Conservation (phyloP, 208 protist genomes). For the Trypanosoma cruzi region DNA sequence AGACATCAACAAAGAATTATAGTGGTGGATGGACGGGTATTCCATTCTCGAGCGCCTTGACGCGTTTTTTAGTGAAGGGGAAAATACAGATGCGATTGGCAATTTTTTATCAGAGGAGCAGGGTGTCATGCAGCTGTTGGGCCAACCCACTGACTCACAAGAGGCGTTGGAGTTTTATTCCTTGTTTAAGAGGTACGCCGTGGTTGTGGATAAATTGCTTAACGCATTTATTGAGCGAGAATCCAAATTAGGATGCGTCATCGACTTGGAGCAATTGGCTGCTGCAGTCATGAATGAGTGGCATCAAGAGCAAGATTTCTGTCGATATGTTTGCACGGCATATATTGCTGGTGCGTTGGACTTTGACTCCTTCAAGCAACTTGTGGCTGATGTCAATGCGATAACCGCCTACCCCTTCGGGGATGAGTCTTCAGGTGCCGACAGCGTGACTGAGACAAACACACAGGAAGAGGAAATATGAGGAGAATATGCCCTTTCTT, state of each 20-base stretch:
- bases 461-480: background rate
- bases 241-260: background rate
- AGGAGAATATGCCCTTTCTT: background rate
- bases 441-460: conserved; percentile 1
- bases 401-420: conserved; percentile 46
- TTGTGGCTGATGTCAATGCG: conserved; percentile 59
- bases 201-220: conserved; percentile 58
- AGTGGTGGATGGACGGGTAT: conserved; percentile 6
- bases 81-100: conserved; percentile 62
- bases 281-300: conserved; percentile 52
- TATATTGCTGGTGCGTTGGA: conserved; percentile 78
- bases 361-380: conserved; percentile 69
- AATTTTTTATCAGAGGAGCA: conserved; percentile 62
- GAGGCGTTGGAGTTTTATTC: conserved; percentile 54
- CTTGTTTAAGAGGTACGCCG: conserved; percentile 58
- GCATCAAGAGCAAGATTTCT: conserved; percentile 33
- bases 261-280: conserved; percentile 39
- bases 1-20: no score
- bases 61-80: conserved; percentile 61
- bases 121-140: conserved; percentile 31
- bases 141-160: conserved; percentile 38
- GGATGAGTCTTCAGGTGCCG: conserved; percentile 12
- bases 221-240: conserved; percentile 44
- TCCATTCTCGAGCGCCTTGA: conserved; percentile 55
- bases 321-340: conserved; percentile 55